Percentiles rank a stretch among this genome's conserved stretches.
phyloP scores from a whole-genome alignment of 1,139 yeast genomes.

The Tardiomyces blankii region DNA sequence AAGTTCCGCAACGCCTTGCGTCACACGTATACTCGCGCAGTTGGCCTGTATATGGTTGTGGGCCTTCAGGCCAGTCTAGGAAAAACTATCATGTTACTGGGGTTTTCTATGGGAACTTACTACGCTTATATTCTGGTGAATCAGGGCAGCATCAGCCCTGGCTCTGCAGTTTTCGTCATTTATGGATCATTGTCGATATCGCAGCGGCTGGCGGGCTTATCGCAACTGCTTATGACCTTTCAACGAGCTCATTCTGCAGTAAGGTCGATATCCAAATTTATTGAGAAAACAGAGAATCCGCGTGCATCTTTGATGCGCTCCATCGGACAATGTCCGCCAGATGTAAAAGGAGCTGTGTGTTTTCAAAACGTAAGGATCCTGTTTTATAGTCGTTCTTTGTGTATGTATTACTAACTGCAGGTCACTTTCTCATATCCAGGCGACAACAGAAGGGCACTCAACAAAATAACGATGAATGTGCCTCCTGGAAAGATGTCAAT shows the following conservation, averaged over 20 bases:
- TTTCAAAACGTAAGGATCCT: constrained; percentile 33
- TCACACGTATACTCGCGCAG: constrained; percentile 38
- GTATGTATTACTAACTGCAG: constrained; percentile 17
- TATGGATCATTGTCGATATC: constrained; percentile 20
- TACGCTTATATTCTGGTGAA: constrained; percentile 64
- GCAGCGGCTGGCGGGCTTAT: too few relatives aligned
- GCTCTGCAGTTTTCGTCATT: constrained; percentile 73
- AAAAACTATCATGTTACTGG: constrained; percentile 47
- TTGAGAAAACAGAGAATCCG: constrained; percentile 2
- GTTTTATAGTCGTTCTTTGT: too few relatives aligned
- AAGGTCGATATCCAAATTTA: neutral
- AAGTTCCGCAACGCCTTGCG: constrained; percentile 34
- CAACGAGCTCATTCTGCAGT: neutral
- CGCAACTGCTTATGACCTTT: neutral
- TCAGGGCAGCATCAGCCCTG: constrained; percentile 38
- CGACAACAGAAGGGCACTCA: constrained; percentile 38
- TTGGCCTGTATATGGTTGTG: constrained; percentile 36
- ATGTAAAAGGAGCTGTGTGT: constrained; percentile 21
- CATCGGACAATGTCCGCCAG: constrained; percentile 13
- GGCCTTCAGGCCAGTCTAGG: constrained; percentile 49
- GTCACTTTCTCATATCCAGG: constrained; percentile 49
- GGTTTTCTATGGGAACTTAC: constrained; percentile 91
- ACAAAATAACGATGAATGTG: constrained; percentile 36
- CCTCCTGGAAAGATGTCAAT: constrained; percentile 41
- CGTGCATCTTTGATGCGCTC: constrained; percentile 2